These are phyloP conservation scores for Neurospora sp. DNA, from an alignment of 495 filamentous ascomycete species.

Conservation along the genomic window DNA sequence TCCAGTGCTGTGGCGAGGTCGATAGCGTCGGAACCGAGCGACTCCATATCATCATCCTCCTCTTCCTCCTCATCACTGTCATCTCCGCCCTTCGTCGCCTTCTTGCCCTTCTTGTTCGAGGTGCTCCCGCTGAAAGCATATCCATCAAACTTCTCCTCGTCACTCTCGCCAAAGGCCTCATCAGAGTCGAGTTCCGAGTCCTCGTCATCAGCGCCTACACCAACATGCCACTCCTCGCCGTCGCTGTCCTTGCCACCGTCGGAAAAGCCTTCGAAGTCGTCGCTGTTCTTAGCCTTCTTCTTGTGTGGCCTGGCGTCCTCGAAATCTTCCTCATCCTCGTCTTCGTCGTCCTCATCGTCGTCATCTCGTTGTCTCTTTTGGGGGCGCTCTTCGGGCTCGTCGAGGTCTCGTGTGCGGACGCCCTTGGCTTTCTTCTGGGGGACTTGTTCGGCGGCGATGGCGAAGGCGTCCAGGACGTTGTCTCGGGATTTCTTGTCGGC, in stretches of 20 bases:
- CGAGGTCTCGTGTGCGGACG: slow-evolving; percentile 34
- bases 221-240: slow-evolving; percentile 75
- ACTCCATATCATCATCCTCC: slow-evolving; percentile 41
- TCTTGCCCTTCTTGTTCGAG: slow-evolving; percentile 37
- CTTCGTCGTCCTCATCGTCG: slow-evolving; percentile 46
- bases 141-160: slow-evolving; percentile 71
- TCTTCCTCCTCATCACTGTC: slow-evolving; percentile 49
- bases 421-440: slow-evolving; percentile 26
- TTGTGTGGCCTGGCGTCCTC: slow-evolving; percentile 35
- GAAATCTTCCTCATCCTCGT: slow-evolving; percentile 43
- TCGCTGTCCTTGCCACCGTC: slow-evolving; percentile 60
- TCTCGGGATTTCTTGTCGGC: slow-evolving; percentile 31
- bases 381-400: slow-evolving; percentile 21
- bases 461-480: slow-evolving; percentile 67
- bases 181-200: slow-evolving; percentile 85
- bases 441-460: slow-evolving; percentile 62
- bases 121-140: slow-evolving; percentile 63
- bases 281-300: slow-evolving; percentile 27
- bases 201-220: slow-evolving; percentile 62
- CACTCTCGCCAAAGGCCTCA: slow-evolving; percentile 84
- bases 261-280: slow-evolving; percentile 28
- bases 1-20: slow-evolving; percentile 78
- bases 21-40: slow-evolving; percentile 72
- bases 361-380: slow-evolving; percentile 33
- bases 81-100: slow-evolving; percentile 16